Evolutionary conservation across 2,329 filamentous ascomycete genomes (phyloP), one percentile per base, ranked within the genome.

Genomic region (Aspergillus hortae): DNA sequence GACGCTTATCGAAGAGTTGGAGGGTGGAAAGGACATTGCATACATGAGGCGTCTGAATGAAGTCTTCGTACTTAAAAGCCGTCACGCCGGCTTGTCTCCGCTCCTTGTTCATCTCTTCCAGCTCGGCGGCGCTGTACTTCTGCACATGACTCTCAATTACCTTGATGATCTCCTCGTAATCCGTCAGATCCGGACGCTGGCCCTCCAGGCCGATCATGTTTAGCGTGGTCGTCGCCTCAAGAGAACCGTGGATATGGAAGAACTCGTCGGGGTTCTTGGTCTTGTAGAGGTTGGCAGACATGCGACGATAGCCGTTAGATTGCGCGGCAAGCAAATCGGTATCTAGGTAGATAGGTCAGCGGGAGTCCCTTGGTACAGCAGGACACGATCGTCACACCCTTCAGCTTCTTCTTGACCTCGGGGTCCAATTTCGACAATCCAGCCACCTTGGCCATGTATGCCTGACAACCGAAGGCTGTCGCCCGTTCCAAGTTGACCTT

Each of bases 241-340:
- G 71, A 0, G 87, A 90, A 42, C 87, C 87, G 64, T 90, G 87
- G 23, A 90, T 86, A 62, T 90, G 87, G 63, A 88, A 90, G 62
- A 83, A 90, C 63, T 86, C 78, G n/a, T 80, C 82, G 1, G 76
- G 71, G n/a, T 76, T 78, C 64, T 82, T 85, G 7, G 87, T 89
- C 61, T 80, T 77, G 69, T 89, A 90, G 1, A 90, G 71, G 55
- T 89, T 89, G 12, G 87, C 87, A 10, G 87, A 88, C 68, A 90
- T 77, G 55, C 87, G 83, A 9, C 87, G 81, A 64, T 90, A 90
- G 6, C 82, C 74, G 55, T 84, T 82, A 2, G 87, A 88, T 65
- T 90, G 88, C 1, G 88, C 88, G 55, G 80, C 74, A 4, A 88
- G 73, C 19, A 90, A 70, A 68, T 90, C 88, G 61, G 87, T 90